Base-by-base conservation (phyloP, 108 stramenopile species). In the Skeletonema potamos region DNA sequence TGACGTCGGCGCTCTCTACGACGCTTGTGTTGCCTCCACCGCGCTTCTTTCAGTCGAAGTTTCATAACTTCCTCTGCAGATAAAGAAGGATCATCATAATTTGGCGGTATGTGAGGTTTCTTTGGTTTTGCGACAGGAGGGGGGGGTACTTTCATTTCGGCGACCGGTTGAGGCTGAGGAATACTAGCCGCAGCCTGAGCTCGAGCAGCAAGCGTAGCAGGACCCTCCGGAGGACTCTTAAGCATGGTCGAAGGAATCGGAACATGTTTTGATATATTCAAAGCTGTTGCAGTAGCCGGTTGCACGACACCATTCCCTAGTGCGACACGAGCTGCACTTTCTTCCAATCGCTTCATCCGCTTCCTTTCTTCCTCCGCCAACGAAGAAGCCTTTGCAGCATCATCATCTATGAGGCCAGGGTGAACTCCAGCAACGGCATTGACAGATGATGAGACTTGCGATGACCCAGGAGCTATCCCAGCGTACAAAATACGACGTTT, bases 381-480 rank as follows among this genome's bases (percentile, higher is more conserved):
- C 6, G 46, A 27, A 9, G 60, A 66, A 22, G 70, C 74, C 27
- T 51, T 72, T 22, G 83, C 79, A 33, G 73, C 56, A 44, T 76
- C 41, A 54, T 77, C 72, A 54, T 80, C 72, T 59, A 85, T 73
- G 1, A 89, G 60, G 4, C 86, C 79, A 5, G 82, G 77, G 59
- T 93, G 92, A 37, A 79, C 88, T 22, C 88, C 87, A 9, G 86
- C 62, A 0, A 87, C 92, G 13, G 89, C 88, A 9, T 64, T 70
- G 10, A 93, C 68, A 7, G 86, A 79, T 29, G 89, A 89, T 59
- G 81, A 43, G 26, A 89, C 82, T 66, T 92, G 91, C 26, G 66
- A 67, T 44, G 88, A 89, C 41, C 89, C 89, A 2, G 88, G 87
- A 20, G 90, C 89, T 77, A 94, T 89, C 6, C 93, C 93, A 3